Evolutionary conservation across 345 rosid species (phyloP).

Genomic region (Hevea brasiliensis): DNA sequence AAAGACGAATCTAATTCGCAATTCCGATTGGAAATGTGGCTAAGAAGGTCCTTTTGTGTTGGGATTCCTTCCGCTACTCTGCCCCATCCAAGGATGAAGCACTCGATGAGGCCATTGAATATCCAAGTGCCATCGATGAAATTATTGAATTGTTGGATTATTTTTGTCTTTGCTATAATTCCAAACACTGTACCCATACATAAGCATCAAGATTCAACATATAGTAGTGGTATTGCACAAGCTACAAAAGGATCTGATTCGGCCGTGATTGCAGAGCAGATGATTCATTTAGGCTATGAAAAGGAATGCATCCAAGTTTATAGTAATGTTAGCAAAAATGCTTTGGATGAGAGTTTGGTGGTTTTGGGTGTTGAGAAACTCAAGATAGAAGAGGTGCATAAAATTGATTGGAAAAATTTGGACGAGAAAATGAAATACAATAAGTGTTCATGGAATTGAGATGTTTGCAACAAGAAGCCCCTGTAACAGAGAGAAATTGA

Average conservation of each 20-base stretch:
- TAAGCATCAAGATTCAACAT: too few species aligned
- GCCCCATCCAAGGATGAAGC: constrained; percentile 60
- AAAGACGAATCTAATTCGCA: constrained; percentile 29
- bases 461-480: too few species aligned
- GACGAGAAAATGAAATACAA: constrained; percentile 99
- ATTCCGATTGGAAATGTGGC: constrained; percentile 59
- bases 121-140: constrained; percentile 72
- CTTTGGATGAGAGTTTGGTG: constrained; percentile 74
- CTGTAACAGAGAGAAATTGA: too few species aligned
- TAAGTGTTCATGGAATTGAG: too few species aligned
- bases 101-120: constrained; percentile 64
- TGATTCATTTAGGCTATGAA: constrained; percentile 83
- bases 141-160: constrained; percentile 57
- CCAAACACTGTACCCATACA: too few species aligned
- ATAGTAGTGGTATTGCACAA: too few species aligned
- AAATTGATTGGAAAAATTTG: constrained; percentile 81
- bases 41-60: constrained; percentile 64
- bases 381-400: constrained; percentile 93
- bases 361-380: constrained; percentile 85
- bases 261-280: constrained; percentile 77
- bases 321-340: constrained; percentile 69
- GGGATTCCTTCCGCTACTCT: constrained; percentile 46
- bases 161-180: too few species aligned
- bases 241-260: too few species aligned
- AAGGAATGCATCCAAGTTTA: constrained; percentile 94